These are phyloP conservation scores for Candolleomyces aberdarensis DNA, from an alignment of 768 basidiomycete genomes.

Conservation along the genomic window DNA sequence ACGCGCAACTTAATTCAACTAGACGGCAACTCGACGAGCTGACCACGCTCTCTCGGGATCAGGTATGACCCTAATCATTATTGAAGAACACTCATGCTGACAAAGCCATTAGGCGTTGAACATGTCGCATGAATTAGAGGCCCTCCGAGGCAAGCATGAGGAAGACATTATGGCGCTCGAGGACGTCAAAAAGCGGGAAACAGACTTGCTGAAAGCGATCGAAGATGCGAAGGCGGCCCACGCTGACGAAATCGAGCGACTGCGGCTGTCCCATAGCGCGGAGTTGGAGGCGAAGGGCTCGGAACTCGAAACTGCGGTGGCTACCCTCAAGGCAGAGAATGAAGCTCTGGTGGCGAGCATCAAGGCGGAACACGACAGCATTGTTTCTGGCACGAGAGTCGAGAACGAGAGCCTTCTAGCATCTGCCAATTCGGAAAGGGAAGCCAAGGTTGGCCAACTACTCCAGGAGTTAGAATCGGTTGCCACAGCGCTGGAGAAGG, in stretches of 20 bases:
- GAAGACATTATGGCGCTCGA: slow-evolving; percentile 52
- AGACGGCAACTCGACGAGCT: slow-evolving; percentile 82
- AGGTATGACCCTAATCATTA: slow-evolving; percentile 46
- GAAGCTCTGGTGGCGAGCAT: slow-evolving; percentile 15
- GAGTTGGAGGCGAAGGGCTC: slow-evolving; percentile 33
- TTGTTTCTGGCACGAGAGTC: slow-evolving; percentile 25
- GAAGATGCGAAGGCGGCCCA: slow-evolving; percentile 52
- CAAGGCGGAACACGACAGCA: slow-evolving; percentile 1
- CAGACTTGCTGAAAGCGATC: slow-evolving; percentile 47
- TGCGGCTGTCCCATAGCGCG: slow-evolving; percentile 47
- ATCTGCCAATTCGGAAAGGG: slow-evolving; percentile 37
- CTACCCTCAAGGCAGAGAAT: slow-evolving; percentile 36
- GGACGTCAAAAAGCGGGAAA: slow-evolving; percentile 54
- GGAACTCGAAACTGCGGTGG: slow-evolving; percentile 46
- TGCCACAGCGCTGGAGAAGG: slow-evolving; percentile 39
- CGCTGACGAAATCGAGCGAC: slow-evolving; percentile 42
- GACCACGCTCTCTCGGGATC: slow-evolving; percentile 76
- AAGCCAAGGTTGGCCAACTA: slow-evolving; percentile 32
- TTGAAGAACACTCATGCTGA: slow-evolving; percentile 2
- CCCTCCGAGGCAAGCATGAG: slow-evolving; percentile 59
- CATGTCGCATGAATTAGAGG: slow-evolving; percentile 85
- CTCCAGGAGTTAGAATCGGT: slow-evolving; percentile 44
- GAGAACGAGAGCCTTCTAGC: background rate
- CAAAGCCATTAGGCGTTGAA: slow-evolving; percentile 60
- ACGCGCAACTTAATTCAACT: slow-evolving; percentile 61